Percentiles rank a stretch among this genome's conserved stretches.
Conservation (phyloP, 345 rosid species). For the Lepidium didymum region DNA sequence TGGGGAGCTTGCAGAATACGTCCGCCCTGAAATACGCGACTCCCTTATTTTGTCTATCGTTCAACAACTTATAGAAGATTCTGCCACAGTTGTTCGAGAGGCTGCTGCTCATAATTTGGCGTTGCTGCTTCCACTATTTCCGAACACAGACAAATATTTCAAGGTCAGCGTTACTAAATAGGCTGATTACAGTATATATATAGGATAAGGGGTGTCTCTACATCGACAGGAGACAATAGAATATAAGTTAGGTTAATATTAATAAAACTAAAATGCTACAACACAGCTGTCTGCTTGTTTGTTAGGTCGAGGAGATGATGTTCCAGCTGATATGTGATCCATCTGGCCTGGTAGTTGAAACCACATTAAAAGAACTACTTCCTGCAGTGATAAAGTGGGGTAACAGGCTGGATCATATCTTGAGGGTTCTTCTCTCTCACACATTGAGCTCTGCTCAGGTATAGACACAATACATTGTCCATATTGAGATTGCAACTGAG, state of each 20-base stretch:
- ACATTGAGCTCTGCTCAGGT: slow-evolving; percentile 77
- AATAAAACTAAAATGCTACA: slow-evolving; percentile 17
- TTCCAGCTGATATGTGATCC: slow-evolving; percentile 90
- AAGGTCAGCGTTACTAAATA: slow-evolving; percentile 91
- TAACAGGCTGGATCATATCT: slow-evolving; percentile 69
- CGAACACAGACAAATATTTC: slow-evolving; percentile 91
- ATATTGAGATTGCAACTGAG: background rate
- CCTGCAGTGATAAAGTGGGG: slow-evolving; percentile 86
- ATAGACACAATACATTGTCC: slow-evolving; percentile 12
- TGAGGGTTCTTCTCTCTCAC: slow-evolving; percentile 69
- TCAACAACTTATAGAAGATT: slow-evolving; percentile 88
- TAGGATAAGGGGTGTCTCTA: slow-evolving; percentile 43
- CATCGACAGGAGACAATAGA: slow-evolving; percentile 37
- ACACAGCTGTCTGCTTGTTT: slow-evolving; percentile 31
- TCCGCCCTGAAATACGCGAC: slow-evolving; percentile 91
- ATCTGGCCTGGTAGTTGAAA: slow-evolving; percentile 89
- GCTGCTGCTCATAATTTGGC: slow-evolving; percentile 92
- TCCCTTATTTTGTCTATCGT: slow-evolving; percentile 92
- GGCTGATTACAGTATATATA: slow-evolving; percentile 54
- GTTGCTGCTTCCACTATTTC: slow-evolving; percentile 89
- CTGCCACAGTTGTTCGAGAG: slow-evolving; percentile 92
- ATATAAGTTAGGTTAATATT: slow-evolving; percentile 13
- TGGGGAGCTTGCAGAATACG: slow-evolving; percentile 93
- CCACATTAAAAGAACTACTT: slow-evolving; percentile 75
- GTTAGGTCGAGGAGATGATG: slow-evolving; percentile 92